These are phyloP conservation scores for Kluyveromyces sp. DNA, from an alignment of 1,139 yeast genomes.

Conservation along the genomic window DNA sequence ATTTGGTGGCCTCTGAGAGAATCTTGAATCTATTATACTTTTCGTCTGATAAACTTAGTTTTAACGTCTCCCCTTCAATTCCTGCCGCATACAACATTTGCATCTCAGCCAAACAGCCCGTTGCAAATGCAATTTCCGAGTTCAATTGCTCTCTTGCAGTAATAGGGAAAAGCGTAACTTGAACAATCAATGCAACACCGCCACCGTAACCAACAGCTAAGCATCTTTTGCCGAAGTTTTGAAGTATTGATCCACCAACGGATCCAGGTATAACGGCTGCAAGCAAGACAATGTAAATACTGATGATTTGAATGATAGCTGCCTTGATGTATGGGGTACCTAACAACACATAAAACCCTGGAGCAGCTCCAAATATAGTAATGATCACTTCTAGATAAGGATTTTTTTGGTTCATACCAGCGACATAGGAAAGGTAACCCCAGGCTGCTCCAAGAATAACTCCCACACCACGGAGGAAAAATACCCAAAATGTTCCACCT, in stretches of 20 bases:
- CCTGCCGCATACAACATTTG: slow-evolving; percentile 37
- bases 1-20: slow-evolving; percentile 34
- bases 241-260: slow-evolving; percentile 37
- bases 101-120: slow-evolving; percentile 37
- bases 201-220: slow-evolving; percentile 46
- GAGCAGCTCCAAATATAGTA: slow-evolving; percentile 38
- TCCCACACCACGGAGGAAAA: slow-evolving; percentile 41
- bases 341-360: slow-evolving; percentile 40
- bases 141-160: slow-evolving; percentile 41
- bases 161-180: slow-evolving; percentile 40
- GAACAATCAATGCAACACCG: slow-evolving; percentile 40
- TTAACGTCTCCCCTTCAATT: slow-evolving; percentile 33
- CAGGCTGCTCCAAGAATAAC: slow-evolving; percentile 42
- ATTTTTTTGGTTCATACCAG: slow-evolving; percentile 36
- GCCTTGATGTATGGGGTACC: slow-evolving; percentile 45
- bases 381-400: slow-evolving; percentile 40
- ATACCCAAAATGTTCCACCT: slow-evolving; percentile 44
- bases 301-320: slow-evolving; percentile 42
- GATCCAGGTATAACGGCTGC: slow-evolving; percentile 38
- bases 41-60: slow-evolving; percentile 24
- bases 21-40: slow-evolving; percentile 29
- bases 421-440: slow-evolving; percentile 42
- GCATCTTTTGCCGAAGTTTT: slow-evolving; percentile 43
- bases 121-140: slow-evolving; percentile 36
- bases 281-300: slow-evolving; percentile 40